Base-by-base conservation (phyloP, 345 rosid species). In the Tarenaya hassleriana region DNA sequence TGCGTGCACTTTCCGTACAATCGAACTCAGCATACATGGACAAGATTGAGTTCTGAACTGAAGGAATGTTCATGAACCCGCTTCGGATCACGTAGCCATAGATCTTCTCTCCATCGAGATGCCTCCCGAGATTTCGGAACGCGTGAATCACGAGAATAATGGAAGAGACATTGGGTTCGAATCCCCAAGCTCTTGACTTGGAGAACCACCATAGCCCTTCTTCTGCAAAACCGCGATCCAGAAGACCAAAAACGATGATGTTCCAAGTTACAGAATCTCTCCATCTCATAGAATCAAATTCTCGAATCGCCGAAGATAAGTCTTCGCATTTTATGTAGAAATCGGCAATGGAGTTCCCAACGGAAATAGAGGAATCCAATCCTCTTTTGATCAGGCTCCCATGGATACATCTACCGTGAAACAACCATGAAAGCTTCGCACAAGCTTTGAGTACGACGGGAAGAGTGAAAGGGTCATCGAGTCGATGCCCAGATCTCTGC, bases 261-360 rank as follows among this genome's bases (percentile, higher is more conserved):
- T 84, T 88, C 91, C 94, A 84, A 56, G 91, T 72, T 54, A 88
- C 71, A 2, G 86, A 84, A 53, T 88, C 88, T 44, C 55, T 60
- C 47, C 17, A 50, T 20, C 3, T 50, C 81, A 72, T 53, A 63
- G 18, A 63, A 52, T 55, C 33, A 57, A 88, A 84, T 13, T 59
- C 50, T 33, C 62, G 55, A 51, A 62, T 14, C 7, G 88, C 81
- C 5, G 78, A 68, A 38, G 58, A 55, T 45, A 63, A 53, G 58
- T 78, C 76, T 9, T 73, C 70, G 56, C 69, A 52, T 70, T 84
- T 82, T 46, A 68, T 21, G 72, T 84, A 88, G 24, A 77, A 78
- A 68, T 77, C 87, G 66, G 73, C n/a, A 50, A 72, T 63, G 19
- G 90, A 80, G 57, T 82, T 82, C 37, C 79, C 79, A 1, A 74